Evolutionary conservation across 805 yeast species (phyloP), one percentile per base, ranked within the genome.

Genomic region (Starmera amethionina): DNA sequence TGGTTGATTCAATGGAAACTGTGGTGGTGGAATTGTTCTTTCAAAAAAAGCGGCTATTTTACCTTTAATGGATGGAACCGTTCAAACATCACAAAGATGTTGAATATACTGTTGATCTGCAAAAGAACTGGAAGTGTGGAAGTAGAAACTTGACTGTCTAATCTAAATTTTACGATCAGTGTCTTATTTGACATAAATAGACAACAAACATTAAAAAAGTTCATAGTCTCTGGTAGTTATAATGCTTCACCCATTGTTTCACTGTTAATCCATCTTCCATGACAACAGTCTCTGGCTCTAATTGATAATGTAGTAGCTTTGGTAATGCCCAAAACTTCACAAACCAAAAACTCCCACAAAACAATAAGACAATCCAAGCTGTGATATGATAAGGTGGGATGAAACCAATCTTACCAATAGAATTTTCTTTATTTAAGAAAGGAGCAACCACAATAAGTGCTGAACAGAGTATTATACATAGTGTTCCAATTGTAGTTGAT

Each of bases 191-290:
- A 22, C 7, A 22, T 22, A 22, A 22, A 22, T 8, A 22, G 25
- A 22, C n/a, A n/a, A n/a, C n/a, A n/a, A n/a, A n/a, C n/a, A n/a
- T n/a, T n/a, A n/a, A n/a, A n/a, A n/a, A n/a, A 22, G 9, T 7
- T 22, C 27, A 22, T 8, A 5, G 9, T 22, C 27, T 22, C 9
- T 22, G 6, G 9, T 22, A 5, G 3, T 22, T 6, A 8, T 22
- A 22, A 8, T 22, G 27, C 41, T 70, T 75, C 11, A 56, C 60
- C 88, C 88, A 81, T 46, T 60, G 56, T 45, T 75, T 77, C 1
- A 79, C 64, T 5, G 62, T 63, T 39, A 80, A 56, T 0, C 88
- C 88, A 55, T 81, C 88, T 2, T 68, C 65, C 38, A 75, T 59
- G 18, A 52, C 58, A 5, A 59, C 49, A 3, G 64, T 66, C 37